Conservation (phyloP, 208 protist species). For the Leptomonas seymouri region DNA sequence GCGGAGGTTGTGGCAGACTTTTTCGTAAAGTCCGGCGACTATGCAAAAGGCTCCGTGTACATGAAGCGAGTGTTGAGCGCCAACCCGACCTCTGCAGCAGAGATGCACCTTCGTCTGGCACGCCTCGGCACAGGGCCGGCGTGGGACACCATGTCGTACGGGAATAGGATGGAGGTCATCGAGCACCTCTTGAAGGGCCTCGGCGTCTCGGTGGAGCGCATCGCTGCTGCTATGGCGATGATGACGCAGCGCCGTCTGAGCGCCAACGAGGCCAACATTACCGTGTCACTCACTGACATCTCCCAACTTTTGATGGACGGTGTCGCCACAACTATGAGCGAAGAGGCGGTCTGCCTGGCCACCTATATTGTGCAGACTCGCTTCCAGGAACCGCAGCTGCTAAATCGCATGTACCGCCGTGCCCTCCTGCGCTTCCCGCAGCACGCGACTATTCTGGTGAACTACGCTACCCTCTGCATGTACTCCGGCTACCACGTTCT, state of each 20-base stretch:
- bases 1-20: slow-evolving; percentile 67
- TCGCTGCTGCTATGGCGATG: slow-evolving; percentile 14
- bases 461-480: slow-evolving; percentile 83
- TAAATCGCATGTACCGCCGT: slow-evolving; percentile 69
- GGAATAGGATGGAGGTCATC: slow-evolving; percentile 48
- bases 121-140: slow-evolving; percentile 48
- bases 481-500: slow-evolving; percentile 51
- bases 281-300: slow-evolving; percentile 26
- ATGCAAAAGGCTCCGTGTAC: slow-evolving; percentile 53
- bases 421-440: slow-evolving; percentile 61
- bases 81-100: slow-evolving; percentile 31
- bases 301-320: slow-evolving; percentile 53
- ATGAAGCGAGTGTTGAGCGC: slow-evolving; percentile 44
- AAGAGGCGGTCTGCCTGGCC: slow-evolving; percentile 69
- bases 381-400: slow-evolving; percentile 51
- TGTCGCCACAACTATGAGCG: slow-evolving; percentile 50
- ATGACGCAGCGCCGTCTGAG: slow-evolving; percentile 7
- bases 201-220: slow-evolving; percentile 27
- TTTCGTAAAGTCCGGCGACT: slow-evolving; percentile 68
- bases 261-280: not conserved
- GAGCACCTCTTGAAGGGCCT: slow-evolving; percentile 66
- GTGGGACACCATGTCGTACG: slow-evolving; percentile 46
- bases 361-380: slow-evolving; percentile 73
- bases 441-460: slow-evolving; percentile 64
- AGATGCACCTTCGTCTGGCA: slow-evolving; percentile 46